Base-by-base conservation (phyloP, 257 asterid species). In the Mentha longifolia region DNA sequence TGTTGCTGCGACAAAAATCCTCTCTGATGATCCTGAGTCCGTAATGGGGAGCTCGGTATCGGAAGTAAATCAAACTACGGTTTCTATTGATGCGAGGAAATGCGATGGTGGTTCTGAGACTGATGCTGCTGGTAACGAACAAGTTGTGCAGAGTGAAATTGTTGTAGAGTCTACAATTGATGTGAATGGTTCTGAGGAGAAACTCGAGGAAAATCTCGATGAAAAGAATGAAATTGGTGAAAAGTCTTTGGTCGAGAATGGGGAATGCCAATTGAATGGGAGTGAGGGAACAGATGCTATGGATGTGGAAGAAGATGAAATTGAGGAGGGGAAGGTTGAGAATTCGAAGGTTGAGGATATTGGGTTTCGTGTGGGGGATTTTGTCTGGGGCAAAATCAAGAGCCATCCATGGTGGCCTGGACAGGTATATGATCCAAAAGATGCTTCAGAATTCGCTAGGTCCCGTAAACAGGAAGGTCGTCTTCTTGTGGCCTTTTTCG, bases 321-420 rank as follows among this genome's bases (percentile, higher is more conserved):
- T 54, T 33, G 65, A 54, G 65, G 79, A 12, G 28, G 72, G 55
- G 54, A 67, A 54, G 4, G 7, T 47, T 49, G 16, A 33, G 30
- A 76, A 79, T 1, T 5, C 8, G 39, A 61, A 65, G n/a, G 69
- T 39, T 56, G 16, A 33, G 20, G 78, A 79, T 1, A 14, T 33
- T 16, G 35, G 5, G 30, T 78, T 75, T 56, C 62, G 22, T 19
- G 82, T 73, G 52, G 86, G 83, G 15, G 86, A 82, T 73, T 73
- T 82, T 11, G 81, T 82, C 52, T 79, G 84, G 86, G 86, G 91
- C 14, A 88, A 92, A 84, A 84, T 90, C 49, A 92, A 70, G 73
- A 77, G 91, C 68, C 96, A 88, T 65, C 95, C 96, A 0, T 89
- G 97, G 97, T 92, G 96, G 96, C 98, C 98, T 0, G 97, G 97